Conservation (phyloP, 805 yeast species). For the Komagataella ulmi region DNA sequence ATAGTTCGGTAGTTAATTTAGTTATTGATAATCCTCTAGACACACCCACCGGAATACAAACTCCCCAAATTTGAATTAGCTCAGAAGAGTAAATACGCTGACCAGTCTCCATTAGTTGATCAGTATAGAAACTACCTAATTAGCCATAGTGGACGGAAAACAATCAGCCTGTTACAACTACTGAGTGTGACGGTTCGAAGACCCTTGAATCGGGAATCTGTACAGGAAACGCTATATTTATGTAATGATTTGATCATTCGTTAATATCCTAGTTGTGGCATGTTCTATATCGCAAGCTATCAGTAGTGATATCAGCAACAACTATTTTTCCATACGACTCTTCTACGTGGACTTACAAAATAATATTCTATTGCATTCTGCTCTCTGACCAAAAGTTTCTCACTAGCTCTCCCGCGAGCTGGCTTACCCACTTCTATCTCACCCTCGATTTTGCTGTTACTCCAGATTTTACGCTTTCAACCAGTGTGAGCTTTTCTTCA, state of each 20-base stretch:
- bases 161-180: too few relatives aligned
- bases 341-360: neutral
- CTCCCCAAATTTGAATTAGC: neutral
- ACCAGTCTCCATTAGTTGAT: neutral
- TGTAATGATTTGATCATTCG: too few relatives aligned
- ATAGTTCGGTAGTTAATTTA: constrained; percentile 18
- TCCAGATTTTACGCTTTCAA: neutral
- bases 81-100: neutral
- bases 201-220: too few relatives aligned
- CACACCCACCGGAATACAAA: neutral
- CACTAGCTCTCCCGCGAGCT: neutral
- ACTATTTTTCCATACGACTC: neutral
- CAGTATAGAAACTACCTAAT: neutral
- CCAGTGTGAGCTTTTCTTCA: neutral
- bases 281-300: neutral
- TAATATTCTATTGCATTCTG: neutral
- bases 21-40: neutral
- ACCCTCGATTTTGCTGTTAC: neutral
- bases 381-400: neutral
- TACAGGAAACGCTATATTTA: too few relatives aligned
- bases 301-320: neutral
- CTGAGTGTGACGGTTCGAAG: too few relatives aligned
- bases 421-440: neutral
- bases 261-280: neutral
- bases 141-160: too few relatives aligned